Percentiles rank a stretch among this genome's conserved stretches.
phyloP scores from a whole-genome alignment of 495 filamentous ascomycete species.

The Xylaria longipes region DNA sequence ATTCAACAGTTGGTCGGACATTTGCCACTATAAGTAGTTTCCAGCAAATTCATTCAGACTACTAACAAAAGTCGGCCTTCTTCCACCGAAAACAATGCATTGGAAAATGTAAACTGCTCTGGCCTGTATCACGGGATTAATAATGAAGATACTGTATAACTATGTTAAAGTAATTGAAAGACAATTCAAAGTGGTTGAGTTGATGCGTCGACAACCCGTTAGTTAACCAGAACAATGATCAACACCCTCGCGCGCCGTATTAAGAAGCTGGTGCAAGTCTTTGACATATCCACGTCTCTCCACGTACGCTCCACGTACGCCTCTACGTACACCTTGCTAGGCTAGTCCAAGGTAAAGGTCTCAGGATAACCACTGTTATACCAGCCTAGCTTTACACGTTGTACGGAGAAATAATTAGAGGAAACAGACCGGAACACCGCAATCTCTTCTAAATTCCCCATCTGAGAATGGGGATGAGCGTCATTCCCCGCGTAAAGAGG shows the following conservation, averaged over 20 bases:
- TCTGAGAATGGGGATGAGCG: background rate
- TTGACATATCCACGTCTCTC: constrained; percentile 1
- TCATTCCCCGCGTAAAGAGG: background rate
- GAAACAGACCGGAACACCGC: background rate
- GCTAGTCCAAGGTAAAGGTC: background rate
- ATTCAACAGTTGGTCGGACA: background rate
- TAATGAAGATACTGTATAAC: background rate
- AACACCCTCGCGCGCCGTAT: background rate
- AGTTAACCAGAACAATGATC: background rate
- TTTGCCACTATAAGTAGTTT: background rate
- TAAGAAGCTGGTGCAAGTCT: background rate
- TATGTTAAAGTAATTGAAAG: background rate
- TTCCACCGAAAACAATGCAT: background rate
- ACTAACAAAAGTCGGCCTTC: background rate
- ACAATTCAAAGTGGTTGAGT: background rate
- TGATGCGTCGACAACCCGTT: background rate
- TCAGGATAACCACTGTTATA: background rate
- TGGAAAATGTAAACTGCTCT: background rate
- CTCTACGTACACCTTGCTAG: background rate
- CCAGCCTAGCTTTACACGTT: too few relatives aligned
- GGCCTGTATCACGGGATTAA: background rate
- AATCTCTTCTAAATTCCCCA: background rate
- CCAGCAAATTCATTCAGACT: background rate
- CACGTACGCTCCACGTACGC: too few relatives aligned
- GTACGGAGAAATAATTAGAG: background rate